A percentile compares a stretch with the other conserved stretches of the same genome.
phyloP scores from a whole-genome alignment of 139 green algal genomes.

The Picochlorum sp. region DNA sequence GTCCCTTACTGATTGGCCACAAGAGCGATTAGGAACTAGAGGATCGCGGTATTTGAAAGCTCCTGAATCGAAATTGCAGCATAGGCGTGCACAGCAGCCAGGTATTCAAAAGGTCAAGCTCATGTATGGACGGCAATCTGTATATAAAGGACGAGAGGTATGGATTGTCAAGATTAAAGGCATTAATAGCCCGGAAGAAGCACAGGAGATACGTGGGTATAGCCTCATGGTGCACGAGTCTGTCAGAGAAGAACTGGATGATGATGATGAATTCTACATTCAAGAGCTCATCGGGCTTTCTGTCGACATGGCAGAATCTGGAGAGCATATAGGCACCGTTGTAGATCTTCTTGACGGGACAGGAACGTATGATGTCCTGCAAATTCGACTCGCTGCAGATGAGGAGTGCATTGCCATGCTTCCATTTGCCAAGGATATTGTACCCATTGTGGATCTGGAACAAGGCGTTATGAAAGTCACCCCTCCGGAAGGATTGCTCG shows the following conservation, averaged over 20 bases:
- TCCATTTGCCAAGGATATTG: conserved; percentile 40
- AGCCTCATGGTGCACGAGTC: conserved; percentile 24
- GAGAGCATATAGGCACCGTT: conserved; percentile 25
- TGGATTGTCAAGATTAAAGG: conserved; percentile 43
- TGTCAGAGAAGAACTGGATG: conserved; percentile 21
- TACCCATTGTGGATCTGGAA: conserved; percentile 31
- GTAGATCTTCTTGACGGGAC: conserved; percentile 39
- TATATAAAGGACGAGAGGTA: conserved; percentile 30
- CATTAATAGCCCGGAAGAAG: conserved; percentile 29
- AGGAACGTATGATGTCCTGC: conserved; percentile 35
- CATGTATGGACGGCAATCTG: conserved; percentile 17
- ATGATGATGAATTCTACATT: conserved; percentile 51
- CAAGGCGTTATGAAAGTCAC: conserved; percentile 12
- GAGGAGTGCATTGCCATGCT: conserved; percentile 11
- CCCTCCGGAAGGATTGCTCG: conserved; percentile 32
- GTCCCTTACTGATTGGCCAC: conserved; percentile 41
- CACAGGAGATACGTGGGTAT: conserved; percentile 21
- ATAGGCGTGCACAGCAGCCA: conserved; percentile 4
- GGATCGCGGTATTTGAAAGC: conserved; percentile 25
- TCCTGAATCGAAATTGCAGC: conserved; percentile 17
- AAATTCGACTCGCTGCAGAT: conserved; percentile 20
- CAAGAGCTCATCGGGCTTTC: conserved; percentile 28
- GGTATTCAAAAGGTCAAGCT: conserved; percentile 12
- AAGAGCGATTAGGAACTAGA: conserved; percentile 30
- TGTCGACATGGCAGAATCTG: conserved; percentile 19